Base-by-base conservation (phyloP, 163 green algal genomes). In the Chloroidium sp. region DNA sequence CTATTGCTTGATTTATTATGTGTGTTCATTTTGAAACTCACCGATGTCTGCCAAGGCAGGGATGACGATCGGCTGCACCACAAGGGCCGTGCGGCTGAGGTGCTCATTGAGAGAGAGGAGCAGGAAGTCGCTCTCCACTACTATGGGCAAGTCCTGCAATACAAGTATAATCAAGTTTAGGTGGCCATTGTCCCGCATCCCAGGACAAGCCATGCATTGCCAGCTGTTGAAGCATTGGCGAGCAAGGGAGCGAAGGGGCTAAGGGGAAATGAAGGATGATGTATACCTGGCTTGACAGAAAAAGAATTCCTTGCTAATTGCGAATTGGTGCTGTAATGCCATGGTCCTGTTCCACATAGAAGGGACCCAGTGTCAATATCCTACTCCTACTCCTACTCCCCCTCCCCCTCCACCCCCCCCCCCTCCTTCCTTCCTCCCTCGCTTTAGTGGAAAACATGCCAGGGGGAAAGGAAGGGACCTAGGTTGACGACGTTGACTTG, bases 71-170 rank as follows among this genome's bases (percentile, higher is more conserved):
- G 94, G 92, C 88, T 97, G 94, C 62, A 97, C 89, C 81, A 98
- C 83, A 69, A 98, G 81, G 1, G 94, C 90, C 0, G 91, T 93
- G 61, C 84, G 80, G 0, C 79, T 83, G 2, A 97, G 89, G 79
- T 94, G 72, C 62, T 93, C 88, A 78, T 98, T 98, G 4, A 98
- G 84, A 1, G 87, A 87, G 79, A 90, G 89, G 61, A 98, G 85
- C 81, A 97, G 86, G 76, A 91, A 90, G 62, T 79, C 78, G 0
- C 80, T 79, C 61, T 93, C 87, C 59, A 93, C 84, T 13, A 94
- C 76, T 1, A 92, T 64, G 1, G 85, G 88, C 75, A 83, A 85
- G 67, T 10, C 79, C 80, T 87, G 78, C 36, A 36, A 36, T 36
- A n/a, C 67, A 74, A n/a, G 67, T 12, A 74, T 74, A 74, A 74